Percentiles rank a stretch among this genome's conserved stretches.
Conservation (phyloP, 768 basidiomycete genomes). For the Lactifluus volemus region DNA sequence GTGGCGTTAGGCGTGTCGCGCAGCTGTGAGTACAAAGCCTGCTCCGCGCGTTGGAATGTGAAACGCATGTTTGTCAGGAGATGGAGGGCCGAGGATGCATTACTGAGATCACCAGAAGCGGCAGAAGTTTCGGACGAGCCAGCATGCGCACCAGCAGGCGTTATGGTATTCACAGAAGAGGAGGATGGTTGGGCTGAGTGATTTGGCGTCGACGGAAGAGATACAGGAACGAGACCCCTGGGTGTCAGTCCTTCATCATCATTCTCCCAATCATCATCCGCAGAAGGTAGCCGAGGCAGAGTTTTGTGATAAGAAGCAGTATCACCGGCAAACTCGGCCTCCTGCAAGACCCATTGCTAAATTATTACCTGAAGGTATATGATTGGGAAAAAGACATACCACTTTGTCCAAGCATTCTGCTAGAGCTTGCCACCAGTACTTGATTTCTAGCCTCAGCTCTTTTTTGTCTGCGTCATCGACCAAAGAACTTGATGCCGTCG, state of each 20-base stretch:
- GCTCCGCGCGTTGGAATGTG: constrained; percentile 52
- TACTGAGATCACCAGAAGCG: constrained; percentile 19
- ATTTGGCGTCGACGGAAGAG: constrained; percentile 21
- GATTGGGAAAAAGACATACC: constrained; percentile 29
- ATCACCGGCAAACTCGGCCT: constrained; percentile 30
- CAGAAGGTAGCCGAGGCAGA: constrained; percentile 51
- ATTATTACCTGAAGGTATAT: background rate
- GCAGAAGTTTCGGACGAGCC: constrained; percentile 8
- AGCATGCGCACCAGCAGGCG: background rate
- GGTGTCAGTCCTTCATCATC: constrained; percentile 3
- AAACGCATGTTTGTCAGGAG: constrained; percentile 44
- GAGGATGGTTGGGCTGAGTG: constrained; percentile 18
- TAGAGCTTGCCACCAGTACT: constrained; percentile 57
- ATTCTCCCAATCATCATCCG: constrained; percentile 43
- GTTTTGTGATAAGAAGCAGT: constrained; percentile 32
- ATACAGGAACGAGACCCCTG: constrained; percentile 3
- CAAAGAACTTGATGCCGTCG: background rate
- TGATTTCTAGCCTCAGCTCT: constrained; percentile 49
- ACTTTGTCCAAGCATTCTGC: constrained; percentile 52
- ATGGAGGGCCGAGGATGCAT: constrained; percentile 27
- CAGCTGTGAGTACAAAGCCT: constrained; percentile 48
- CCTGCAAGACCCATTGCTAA: constrained; percentile 28
- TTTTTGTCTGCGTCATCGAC: constrained; percentile 35
- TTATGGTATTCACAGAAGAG: constrained; percentile 5
- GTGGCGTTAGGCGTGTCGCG: constrained; percentile 34